These are phyloP conservation scores for Cordyceps cicadae DNA, from an alignment of 2,329 filamentous ascomycete genomes.

Conservation along the genomic window DNA sequence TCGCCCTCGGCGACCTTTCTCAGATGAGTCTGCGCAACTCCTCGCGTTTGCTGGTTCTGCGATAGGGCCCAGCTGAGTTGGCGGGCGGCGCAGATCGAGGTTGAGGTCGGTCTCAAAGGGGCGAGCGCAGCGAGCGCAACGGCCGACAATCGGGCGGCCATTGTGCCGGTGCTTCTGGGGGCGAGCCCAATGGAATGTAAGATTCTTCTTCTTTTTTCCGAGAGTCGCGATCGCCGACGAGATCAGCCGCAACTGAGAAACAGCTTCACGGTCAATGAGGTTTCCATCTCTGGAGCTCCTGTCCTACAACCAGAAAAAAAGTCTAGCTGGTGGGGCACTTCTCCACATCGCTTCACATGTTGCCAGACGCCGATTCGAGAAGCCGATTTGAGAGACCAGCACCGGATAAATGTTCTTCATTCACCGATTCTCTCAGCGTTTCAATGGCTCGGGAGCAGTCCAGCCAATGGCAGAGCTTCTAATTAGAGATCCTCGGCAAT, in stretches of 20 bases:
- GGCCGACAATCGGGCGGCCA: slow-evolving; percentile 21
- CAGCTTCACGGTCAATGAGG: not conserved
- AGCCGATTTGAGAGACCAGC: too few relatives aligned
- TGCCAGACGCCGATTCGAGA: not conserved
- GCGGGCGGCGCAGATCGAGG: slow-evolving; percentile 18
- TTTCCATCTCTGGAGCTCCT: not conserved
- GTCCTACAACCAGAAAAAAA: not conserved
- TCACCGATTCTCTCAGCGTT: slow-evolving; percentile 12
- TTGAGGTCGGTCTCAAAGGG: slow-evolving; percentile 18
- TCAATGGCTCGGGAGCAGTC: slow-evolving; percentile 15
- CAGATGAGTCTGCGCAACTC: slow-evolving; percentile 33
- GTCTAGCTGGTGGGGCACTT: not conserved
- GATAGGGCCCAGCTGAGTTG: slow-evolving; percentile 15
- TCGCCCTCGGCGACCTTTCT: slow-evolving; percentile 35
- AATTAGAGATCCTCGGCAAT: slow-evolving; percentile 48
- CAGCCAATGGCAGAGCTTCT: slow-evolving; percentile 36
- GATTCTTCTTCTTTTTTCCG: too few relatives aligned
- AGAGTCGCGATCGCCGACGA: too few relatives aligned
- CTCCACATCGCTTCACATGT: slow-evolving; percentile 19
- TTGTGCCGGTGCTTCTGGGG: slow-evolving; percentile 11
- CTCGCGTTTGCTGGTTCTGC: slow-evolving; percentile 23
- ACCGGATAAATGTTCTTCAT: slow-evolving; percentile 23
- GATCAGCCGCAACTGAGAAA: not conserved
- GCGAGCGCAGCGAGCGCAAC: slow-evolving; percentile 20
- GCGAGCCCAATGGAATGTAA: not conserved